Evolutionary conservation across 2,329 filamentous ascomycete genomes (phyloP), one percentile per base, ranked within the genome.

Genomic region (Trichophyton rubrum): DNA sequence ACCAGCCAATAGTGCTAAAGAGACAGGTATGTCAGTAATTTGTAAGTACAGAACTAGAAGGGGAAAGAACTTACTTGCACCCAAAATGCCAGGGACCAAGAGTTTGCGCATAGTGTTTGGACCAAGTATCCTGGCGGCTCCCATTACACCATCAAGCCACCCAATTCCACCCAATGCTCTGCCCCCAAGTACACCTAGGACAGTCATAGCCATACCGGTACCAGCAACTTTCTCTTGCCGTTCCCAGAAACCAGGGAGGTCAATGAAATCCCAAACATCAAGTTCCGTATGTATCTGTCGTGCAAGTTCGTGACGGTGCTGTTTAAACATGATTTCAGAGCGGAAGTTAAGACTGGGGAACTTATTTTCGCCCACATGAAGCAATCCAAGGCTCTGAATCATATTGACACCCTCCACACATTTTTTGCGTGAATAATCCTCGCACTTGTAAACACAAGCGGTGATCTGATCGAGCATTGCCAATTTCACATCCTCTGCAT

Each of bases 181-280:
- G 56, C 87, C 84, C 61, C 92, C 90, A 3, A 97, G 79, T 1
- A 95, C 89, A 61, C 90, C 91, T 8, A 88, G 88, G 40, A 96
- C 82, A 1, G 93, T 99, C 69, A 99, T 80, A 4, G 92, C 93
- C 87, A 99, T 91, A 64, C 93, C 88, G 2, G 91, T 95, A 43
- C 92, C 90, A 4, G 92, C 91, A 60, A 95, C 81, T 79, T 97
- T 99, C 74, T 99, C 93, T 72, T 97, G 92, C 59, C 85, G 82
- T 69, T 96, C 90, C 77, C 95, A 81, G 4, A 97, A 76, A 9
- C 85, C 88, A 17, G 85, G 81, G 72, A 90, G 80, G 73, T 99
- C 93, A 68, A 99, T 89, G 78, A 99, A 97, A 75, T 99, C 93
- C 82, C 82, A 88, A 0, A 96, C 67, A 69, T 99, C 91, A 3